Base-by-base conservation (phyloP, 2,329 filamentous ascomycete species). In the Penicillium sp. region DNA sequence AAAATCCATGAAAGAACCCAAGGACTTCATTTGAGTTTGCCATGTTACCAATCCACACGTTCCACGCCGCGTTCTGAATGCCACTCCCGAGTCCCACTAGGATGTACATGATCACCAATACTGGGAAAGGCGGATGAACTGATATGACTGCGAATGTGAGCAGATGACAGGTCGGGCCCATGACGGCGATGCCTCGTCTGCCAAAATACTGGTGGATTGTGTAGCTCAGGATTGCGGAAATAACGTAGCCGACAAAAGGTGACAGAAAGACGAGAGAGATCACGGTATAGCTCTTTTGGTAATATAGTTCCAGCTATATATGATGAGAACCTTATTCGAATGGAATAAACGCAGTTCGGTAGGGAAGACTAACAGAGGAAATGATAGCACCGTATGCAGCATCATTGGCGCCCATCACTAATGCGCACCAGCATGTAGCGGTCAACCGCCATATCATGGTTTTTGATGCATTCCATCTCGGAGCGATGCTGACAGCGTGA, bases 1-100 rank as follows among this genome's bases (percentile, higher is more conserved):
- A 93, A 30, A 83, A 82, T 1, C 83, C 87, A 66, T 91, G 88
- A 21, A 92, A 71, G 52, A 91, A 78, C 1, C 89, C 89, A 1
- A 91, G 79, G 0, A 91, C 76, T 64, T 90, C 84, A 65, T 91
- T 91, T 10, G 87, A 82, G 51, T 83, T 82, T 7, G 82, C 78
- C 84, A 92, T 88, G 62, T 85, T 86, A 10, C 88, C 89, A n/a
- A 84, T 79, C 79, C 80, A 83, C 0, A 80, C 79, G 56, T 81
- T 82, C 75, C 80, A 84, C 12, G 76, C 82, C 0, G 80, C 80
- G 58, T 85, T 71, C 21, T 69, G 66, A 8, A 72, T 57, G 1
- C 70, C 71, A 37, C 72, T 71, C 7, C 70, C 72, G 26, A 73
- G 58, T 0, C 71, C 72, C 7, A 66, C 65, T 15, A 74, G 58